Base-by-base conservation (phyloP, 108 stramenopile genomes). In the Asterionellopsis glacialis region DNA sequence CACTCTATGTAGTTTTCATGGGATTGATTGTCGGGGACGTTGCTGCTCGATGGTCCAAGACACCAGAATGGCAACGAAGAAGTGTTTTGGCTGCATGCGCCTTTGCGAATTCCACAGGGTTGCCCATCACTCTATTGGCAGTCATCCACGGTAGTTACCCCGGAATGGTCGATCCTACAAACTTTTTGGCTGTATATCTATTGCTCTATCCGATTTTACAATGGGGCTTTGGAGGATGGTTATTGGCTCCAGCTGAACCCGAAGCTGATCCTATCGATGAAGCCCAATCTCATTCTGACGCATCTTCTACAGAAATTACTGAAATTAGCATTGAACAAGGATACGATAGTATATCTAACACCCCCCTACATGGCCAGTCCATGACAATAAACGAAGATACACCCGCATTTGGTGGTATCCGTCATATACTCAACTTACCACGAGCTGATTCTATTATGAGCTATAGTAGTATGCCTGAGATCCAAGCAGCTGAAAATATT, bases 211-310 rank as follows among this genome's bases (percentile, higher is more conserved):
- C 93, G 2, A 74, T 89, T 0, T 48, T 94, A 24, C 93, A 94
- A 28, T 94, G 93, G 93, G 88, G 88, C 11, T 60, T 90, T 7
- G 88, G 88, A 12, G 87, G 87, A 6, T 84, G 86, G 84, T 44
- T 93, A 41, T 51, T 93, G 55, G 87, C 87, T 15, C 87, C 84
- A 9, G 63, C 57, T 11, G 64, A 65, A 38, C 22, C 61, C 1
- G 62, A 50, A 10, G 61, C 64, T 22, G 42, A 45, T 19, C 11
- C 12, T 7, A 40, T 18, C 11, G 45, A 57, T 42, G 41, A 18
- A 5, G n/a, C 39, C 1, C 19, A 9, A 18, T n/a, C 39, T 9
- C 1, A n/a, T 4, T 26, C 3, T 2, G 16, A 16, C 56, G 14
- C 28, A 11, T 57, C 56, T 40, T 1, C 21, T 1, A 21, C 16